phyloP scores from a whole-genome alignment of 2,329 filamentous ascomycete species.

The Cercospora zeae-maydis region DNA sequence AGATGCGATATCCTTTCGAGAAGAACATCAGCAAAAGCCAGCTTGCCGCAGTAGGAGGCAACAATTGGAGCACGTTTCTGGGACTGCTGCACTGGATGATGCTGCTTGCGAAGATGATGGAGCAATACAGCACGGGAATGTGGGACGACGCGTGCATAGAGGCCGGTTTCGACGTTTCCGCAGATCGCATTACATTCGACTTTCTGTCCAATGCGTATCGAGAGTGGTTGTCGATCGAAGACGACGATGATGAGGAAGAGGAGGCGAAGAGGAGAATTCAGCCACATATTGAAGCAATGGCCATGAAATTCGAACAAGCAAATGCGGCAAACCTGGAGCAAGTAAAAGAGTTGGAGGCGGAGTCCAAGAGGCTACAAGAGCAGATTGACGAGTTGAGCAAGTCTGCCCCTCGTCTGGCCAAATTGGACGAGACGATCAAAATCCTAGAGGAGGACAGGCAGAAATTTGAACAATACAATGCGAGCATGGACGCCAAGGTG shows the following conservation, averaged over 20 bases:
- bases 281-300: constrained; percentile 86
- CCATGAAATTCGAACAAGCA: constrained; percentile 75
- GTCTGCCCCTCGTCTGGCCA: constrained; percentile 74
- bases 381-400: constrained; percentile 90
- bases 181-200: constrained; percentile 89
- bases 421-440: constrained; percentile 83
- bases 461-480: constrained; percentile 95
- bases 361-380: constrained; percentile 73
- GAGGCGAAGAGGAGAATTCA: constrained; percentile 72
- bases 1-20: constrained; percentile 90
- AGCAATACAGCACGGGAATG: constrained; percentile 70
- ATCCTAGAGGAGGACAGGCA: constrained; percentile 91
- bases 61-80: constrained; percentile 95
- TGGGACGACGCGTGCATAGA: constrained; percentile 91
- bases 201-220: constrained; percentile 87
- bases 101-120: constrained; percentile 92
- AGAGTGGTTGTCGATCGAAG: constrained; percentile 84
- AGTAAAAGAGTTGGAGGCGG: constrained; percentile 78
- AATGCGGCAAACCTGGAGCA: constrained; percentile 84
- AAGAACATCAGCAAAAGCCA: constrained; percentile 95
- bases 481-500: constrained; percentile 74
- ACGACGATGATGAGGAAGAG: constrained; percentile 76
- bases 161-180: constrained; percentile 78
- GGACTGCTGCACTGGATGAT: constrained; percentile 98
- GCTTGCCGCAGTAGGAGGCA: constrained; percentile 87